Evolutionary conservation across 352 stramenopile species (phyloP).

Genomic region (Globisporangium orthogonon): DNA sequence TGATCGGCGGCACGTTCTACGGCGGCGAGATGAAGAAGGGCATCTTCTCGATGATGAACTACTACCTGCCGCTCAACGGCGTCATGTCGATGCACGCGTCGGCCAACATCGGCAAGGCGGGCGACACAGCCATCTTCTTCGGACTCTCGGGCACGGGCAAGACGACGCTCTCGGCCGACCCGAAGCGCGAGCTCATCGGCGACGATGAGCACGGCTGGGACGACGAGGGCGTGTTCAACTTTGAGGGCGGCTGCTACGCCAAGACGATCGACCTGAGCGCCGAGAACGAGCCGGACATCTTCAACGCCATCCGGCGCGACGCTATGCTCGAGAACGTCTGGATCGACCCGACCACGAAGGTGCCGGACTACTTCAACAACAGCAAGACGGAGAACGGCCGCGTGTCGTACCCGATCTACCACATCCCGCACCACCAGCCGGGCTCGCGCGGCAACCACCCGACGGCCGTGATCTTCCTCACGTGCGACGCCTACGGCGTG

Average conservation of each 20-base stretch:
- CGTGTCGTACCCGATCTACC: slow-evolving; percentile 99
- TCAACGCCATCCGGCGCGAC: slow-evolving; percentile 94
- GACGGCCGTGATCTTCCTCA: slow-evolving; percentile 97
- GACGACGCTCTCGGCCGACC: slow-evolving; percentile 90
- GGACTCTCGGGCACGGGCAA: slow-evolving; percentile 90
- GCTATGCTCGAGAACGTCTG: slow-evolving; percentile 97
- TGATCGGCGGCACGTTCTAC: slow-evolving; percentile 96
- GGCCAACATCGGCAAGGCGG: slow-evolving; percentile 95
- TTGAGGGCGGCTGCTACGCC: slow-evolving; percentile 98
- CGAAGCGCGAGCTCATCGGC: slow-evolving; percentile 74
- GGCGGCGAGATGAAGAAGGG: slow-evolving; percentile 99
- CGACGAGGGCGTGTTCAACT: slow-evolving; percentile 98
- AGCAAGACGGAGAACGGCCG: slow-evolving; percentile 97
- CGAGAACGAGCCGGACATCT: slow-evolving; percentile 98
- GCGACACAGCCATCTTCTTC: slow-evolving; percentile 97
- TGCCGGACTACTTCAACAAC: slow-evolving; percentile 94
- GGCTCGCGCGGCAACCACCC: slow-evolving; percentile 90
- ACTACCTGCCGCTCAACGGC: slow-evolving; percentile 93
- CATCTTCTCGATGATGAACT: slow-evolving; percentile 99
- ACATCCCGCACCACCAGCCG: slow-evolving; percentile 94
- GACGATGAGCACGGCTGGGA: slow-evolving; percentile 97
- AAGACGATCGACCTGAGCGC: slow-evolving; percentile 97
- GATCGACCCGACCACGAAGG: slow-evolving; percentile 62
- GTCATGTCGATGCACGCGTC: slow-evolving; percentile 98
- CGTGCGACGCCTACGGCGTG: slow-evolving; percentile 97